These are phyloP conservation scores for Fusarium luffae DNA, from an alignment of 2,329 filamentous ascomycete species.

Conservation along the genomic window DNA sequence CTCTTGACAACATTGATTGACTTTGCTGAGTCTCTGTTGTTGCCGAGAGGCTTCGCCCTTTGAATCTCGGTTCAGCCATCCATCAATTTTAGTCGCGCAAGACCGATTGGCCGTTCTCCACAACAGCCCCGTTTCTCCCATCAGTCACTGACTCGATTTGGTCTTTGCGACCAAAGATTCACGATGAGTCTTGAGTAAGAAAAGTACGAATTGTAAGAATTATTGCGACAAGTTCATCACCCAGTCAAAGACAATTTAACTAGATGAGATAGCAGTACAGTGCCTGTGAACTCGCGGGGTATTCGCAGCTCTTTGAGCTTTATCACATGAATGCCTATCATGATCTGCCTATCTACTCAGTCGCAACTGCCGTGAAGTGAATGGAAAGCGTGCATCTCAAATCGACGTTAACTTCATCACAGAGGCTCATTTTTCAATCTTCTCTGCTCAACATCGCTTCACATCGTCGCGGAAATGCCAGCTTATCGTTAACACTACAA, in stretches of 20 bases:
- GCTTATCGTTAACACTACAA: background rate
- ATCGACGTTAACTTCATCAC: background rate
- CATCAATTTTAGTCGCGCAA: background rate
- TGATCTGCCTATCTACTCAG: background rate
- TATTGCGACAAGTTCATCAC: background rate
- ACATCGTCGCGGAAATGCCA: background rate
- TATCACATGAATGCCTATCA: background rate
- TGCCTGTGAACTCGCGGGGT: background rate
- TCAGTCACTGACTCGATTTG: conserved; percentile 3
- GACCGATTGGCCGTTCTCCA: conserved; percentile 9
- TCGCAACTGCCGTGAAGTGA: background rate
- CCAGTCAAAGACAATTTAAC: background rate
- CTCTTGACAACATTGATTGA: background rate
- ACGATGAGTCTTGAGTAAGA: background rate
- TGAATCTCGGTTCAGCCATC: conserved; percentile 13
- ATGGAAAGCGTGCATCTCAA: background rate
- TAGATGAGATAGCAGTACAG: background rate
- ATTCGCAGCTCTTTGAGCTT: background rate
- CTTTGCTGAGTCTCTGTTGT: background rate
- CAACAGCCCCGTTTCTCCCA: background rate
- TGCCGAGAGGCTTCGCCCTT: background rate
- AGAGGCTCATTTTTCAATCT: background rate
- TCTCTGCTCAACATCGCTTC: background rate
- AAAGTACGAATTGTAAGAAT: background rate
- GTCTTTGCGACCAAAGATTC: conserved; percentile 14